These are phyloP conservation scores for Calocybe indica DNA, from an alignment of 768 basidiomycete species.

Conservation along the genomic window DNA sequence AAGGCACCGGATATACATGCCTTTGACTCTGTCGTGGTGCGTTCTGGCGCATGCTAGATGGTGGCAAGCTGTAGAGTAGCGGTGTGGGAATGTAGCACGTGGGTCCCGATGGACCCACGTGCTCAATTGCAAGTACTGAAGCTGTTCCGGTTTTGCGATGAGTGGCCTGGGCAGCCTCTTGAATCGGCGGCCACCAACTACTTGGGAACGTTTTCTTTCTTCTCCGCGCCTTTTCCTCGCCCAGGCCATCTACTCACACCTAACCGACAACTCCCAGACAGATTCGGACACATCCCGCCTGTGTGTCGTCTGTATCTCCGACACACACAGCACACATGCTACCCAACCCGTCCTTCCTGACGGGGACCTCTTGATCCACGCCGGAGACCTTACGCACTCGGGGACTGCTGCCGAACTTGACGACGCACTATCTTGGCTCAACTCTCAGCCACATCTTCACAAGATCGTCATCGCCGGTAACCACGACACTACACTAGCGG, in stretches of 20 bases:
- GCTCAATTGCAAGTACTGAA: too few species aligned
- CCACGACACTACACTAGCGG: slow-evolving; percentile 27
- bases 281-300: too few species aligned
- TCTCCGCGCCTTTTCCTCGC: slow-evolving; percentile 1
- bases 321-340: slow-evolving; percentile 29
- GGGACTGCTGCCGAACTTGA: slow-evolving; percentile 26
- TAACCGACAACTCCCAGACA: slow-evolving; percentile 11
- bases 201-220: not conserved
- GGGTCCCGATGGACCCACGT: too few species aligned
- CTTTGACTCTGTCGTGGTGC: too few species aligned
- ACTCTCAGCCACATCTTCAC: slow-evolving; percentile 26
- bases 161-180: not conserved
- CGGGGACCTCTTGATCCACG: slow-evolving; percentile 36
- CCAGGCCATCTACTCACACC: not conserved
- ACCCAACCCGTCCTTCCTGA: slow-evolving; percentile 20
- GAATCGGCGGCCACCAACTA: not conserved
- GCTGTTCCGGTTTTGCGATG: too few species aligned
- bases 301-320: slow-evolving; percentile 35
- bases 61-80: too few species aligned
- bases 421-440: slow-evolving; percentile 18
- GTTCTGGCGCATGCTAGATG: too few species aligned
- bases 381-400: slow-evolving; percentile 33
- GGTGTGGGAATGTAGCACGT: too few species aligned
- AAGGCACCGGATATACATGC: too few species aligned
- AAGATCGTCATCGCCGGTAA: slow-evolving; percentile 41